Evolutionary conservation across 2,329 filamentous ascomycete genomes (phyloP), one percentile per base, ranked within the genome.

Genomic region (Botrytis fabae): DNA sequence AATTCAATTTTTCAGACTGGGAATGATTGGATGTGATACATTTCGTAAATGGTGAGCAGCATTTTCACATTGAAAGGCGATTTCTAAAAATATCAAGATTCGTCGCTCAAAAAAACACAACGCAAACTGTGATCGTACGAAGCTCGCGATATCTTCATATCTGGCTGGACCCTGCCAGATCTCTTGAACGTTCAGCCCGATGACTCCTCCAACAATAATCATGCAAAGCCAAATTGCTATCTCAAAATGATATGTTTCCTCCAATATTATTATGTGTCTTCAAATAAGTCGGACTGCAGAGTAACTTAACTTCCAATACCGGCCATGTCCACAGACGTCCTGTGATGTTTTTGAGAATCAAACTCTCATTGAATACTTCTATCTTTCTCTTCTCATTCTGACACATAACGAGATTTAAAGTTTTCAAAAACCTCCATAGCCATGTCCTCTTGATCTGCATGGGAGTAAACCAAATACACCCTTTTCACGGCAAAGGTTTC

Each of bases 11-110:
- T 35, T 6, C 35, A 35, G 6, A 35, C 35, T 38, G 7, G 38
- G 38, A 38, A 38, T 8, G 38, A 38, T 38, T 38, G 38, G 38
- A 38, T 38, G 38, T 38, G 7, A 38, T 9, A 8, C 1, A 18
- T 18, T 14, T 44, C 18, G 42, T 6, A 1, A 2, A 44, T 16
- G 3, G 14, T 4, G 3, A 14, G 18, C 1, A 22, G 0, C 18
- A 9, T 46, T 44, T 1, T 12, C 14, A 54, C n/a, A 28, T 16
- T 16, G 12, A 54, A 32, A 32, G 32, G 32, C 32, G 28, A 28
- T 28, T 18, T 3, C 28, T 3, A 54, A 2, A 18, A 54, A 1
- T 28, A 3, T 51, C n/a, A 18, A 54, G 2, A 4, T 28, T 1
- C 51, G 16, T 54, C 14, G 51, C 51, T n/a, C 14, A 2, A n/a